Conservation (phyloP, 192 early-diverging fungal species). For the Umbelopsis sp. region DNA sequence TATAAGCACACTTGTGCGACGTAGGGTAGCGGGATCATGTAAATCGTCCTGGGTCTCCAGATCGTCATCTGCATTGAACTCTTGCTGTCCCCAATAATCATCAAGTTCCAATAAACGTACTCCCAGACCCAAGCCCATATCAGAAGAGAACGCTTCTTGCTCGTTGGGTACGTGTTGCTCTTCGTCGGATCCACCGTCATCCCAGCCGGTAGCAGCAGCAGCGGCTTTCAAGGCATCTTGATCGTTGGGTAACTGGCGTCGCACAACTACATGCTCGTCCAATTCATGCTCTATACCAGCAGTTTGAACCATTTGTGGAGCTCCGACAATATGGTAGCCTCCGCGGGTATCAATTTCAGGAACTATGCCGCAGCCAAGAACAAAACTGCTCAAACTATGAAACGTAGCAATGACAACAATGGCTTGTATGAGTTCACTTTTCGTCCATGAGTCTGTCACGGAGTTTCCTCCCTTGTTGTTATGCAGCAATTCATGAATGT, state of each 20-base stretch:
- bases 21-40: not conserved
- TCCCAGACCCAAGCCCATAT: conserved; percentile 22
- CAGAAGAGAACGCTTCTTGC: not conserved
- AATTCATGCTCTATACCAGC: conserved; percentile 45
- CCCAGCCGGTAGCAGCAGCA: conserved; percentile 27
- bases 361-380: conserved; percentile 55
- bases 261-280: conserved; percentile 18
- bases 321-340: conserved; percentile 37
- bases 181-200: conserved; percentile 9
- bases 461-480: conserved; percentile 30
- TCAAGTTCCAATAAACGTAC: conserved; percentile 22
- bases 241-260: conserved; percentile 13
- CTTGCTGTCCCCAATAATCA: not conserved
- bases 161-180: not conserved
- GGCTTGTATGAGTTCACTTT: conserved; percentile 56
- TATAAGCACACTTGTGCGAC: conserved; percentile 29
- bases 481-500: conserved; percentile 46
- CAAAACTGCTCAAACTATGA: conserved; percentile 57
- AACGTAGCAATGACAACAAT: conserved; percentile 51
- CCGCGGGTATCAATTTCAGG: conserved; percentile 61
- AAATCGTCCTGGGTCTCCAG: not conserved
- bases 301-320: conserved; percentile 1
- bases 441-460: conserved; percentile 50
- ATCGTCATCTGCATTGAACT: conserved; percentile 13
- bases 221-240: conserved; percentile 19